phyloP scores from a whole-genome alignment of 2,329 filamentous ascomycete genomes.

The Aurifilum marmelostoma region DNA sequence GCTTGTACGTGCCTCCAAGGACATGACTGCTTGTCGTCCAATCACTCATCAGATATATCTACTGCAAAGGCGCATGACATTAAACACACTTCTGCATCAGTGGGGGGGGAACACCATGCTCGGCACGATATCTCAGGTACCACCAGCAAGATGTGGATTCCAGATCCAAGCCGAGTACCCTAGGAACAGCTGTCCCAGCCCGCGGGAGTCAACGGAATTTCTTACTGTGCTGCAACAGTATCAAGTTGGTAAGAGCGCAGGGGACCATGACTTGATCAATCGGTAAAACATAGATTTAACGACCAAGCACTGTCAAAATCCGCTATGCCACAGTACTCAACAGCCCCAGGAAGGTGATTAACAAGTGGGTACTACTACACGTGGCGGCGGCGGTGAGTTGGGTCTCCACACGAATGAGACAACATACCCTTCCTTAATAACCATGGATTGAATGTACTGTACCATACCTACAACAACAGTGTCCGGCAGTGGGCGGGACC shows the following conservation, averaged over 20 bases:
- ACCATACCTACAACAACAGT: not conserved
- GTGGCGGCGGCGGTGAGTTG: slow-evolving; percentile 14
- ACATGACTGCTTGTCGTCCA: not conserved
- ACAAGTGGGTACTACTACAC: slow-evolving; percentile 1
- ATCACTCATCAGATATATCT: not conserved
- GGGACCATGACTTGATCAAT: no score
- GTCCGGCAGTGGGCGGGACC: not conserved
- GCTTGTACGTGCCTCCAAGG: no score
- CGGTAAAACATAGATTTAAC: not conserved
- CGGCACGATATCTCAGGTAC: not conserved
- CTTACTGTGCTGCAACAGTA: not conserved
- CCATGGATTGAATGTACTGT: not conserved
- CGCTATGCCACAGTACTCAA: not conserved
- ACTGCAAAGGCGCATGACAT: not conserved
- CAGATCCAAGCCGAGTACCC: not conserved
- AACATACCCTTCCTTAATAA: not conserved
- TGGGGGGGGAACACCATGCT: not conserved
- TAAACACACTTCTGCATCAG: not conserved
- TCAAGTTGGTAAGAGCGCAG: no score
- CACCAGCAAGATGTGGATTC: not conserved
- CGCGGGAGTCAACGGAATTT: not conserved
- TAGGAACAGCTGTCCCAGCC: not conserved
- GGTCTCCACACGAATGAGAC: slow-evolving; percentile 4
- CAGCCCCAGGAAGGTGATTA: not conserved
- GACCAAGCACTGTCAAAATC: not conserved